phyloP scores from a whole-genome alignment of 2,329 filamentous ascomycete species.

The Ceratocystis colombiana region DNA sequence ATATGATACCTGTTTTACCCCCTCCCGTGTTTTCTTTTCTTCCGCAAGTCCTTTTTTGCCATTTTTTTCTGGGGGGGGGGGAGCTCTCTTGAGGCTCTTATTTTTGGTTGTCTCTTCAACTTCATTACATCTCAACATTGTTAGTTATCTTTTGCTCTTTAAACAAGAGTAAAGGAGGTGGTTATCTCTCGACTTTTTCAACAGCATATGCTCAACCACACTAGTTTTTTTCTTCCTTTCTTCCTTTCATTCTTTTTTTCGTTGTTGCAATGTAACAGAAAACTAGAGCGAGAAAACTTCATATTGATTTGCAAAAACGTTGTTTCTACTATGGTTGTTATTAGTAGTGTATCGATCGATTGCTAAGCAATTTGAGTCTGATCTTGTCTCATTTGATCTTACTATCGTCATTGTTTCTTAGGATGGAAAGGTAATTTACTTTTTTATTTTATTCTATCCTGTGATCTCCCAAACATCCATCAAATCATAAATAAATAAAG shows the following conservation, averaged over 20 bases:
- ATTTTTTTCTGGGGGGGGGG: neutral
- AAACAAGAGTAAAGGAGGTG: neutral
- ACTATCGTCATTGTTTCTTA: neutral
- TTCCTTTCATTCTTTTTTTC: neutral
- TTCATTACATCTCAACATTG: slow-evolving; percentile 10
- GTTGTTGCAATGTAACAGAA: neutral
- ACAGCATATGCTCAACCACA: slow-evolving; percentile 10
- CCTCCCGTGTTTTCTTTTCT: slow-evolving; percentile 5
- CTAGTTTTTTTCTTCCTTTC: neutral
- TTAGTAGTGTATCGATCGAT: too few relatives aligned
- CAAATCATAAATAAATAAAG: slow-evolving; percentile 4
- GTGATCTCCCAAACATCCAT: neutral
- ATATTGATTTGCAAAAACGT: neutral
- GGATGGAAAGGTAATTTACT: neutral
- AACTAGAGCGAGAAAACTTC: neutral
- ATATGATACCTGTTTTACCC: slow-evolving; percentile 1
- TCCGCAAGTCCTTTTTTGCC: neutral
- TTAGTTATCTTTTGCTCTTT: slow-evolving; percentile 12
- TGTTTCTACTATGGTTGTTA: too few relatives aligned
- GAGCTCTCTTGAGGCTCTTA: neutral
- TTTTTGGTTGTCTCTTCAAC: neutral
- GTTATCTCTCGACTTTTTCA: neutral
- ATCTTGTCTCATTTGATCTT: neutral
- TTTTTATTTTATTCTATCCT: slow-evolving; percentile 20
- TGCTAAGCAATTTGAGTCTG: neutral